Evolutionary conservation across 1,284 basidiomycete genomes (phyloP).

Genomic region (Polyporus tsugae): DNA sequence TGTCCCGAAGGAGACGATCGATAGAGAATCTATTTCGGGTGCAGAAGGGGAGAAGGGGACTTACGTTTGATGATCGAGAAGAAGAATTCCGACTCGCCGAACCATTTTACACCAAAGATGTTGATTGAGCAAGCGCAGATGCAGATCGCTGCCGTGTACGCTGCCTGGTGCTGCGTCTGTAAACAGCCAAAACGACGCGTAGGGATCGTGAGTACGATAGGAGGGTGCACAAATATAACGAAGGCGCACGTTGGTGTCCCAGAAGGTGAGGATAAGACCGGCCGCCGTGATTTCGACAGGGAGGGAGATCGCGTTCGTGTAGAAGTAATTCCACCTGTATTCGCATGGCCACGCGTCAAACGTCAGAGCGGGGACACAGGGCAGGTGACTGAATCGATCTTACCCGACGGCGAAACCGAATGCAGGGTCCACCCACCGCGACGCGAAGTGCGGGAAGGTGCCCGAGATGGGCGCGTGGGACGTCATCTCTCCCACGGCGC

Average conservation of each 20-base stretch:
- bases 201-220: too few relatives aligned
- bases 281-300: conserved; percentile 84
- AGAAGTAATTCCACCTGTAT: conserved; percentile 52
- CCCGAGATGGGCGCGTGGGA: conserved; percentile 76
- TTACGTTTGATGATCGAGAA: conserved; percentile 71
- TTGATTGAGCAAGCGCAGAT: conserved; percentile 74
- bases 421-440: conserved; percentile 80
- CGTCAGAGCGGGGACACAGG: too few relatives aligned
- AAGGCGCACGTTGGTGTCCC: conserved; percentile 67
- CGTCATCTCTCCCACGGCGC: conserved; percentile 76
- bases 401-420: conserved; percentile 68
- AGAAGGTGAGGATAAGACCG: conserved; percentile 78
- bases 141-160: conserved; percentile 72
- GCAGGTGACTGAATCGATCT: not conserved
- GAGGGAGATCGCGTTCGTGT: conserved; percentile 65
- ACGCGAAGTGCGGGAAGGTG: conserved; percentile 75
- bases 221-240: not conserved
- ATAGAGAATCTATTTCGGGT: too few relatives aligned
- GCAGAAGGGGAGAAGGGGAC: conserved; percentile 25
- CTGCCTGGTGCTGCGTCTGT: conserved; percentile 58
- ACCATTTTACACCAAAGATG: conserved; percentile 74
- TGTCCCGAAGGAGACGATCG: too few relatives aligned
- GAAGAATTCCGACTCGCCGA: conserved; percentile 62
- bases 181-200: not conserved
- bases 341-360: too few relatives aligned